Evolutionary conservation across 192 early-diverging fungal species (phyloP).

Genomic region (Jimgerdemannia flammicorona): DNA sequence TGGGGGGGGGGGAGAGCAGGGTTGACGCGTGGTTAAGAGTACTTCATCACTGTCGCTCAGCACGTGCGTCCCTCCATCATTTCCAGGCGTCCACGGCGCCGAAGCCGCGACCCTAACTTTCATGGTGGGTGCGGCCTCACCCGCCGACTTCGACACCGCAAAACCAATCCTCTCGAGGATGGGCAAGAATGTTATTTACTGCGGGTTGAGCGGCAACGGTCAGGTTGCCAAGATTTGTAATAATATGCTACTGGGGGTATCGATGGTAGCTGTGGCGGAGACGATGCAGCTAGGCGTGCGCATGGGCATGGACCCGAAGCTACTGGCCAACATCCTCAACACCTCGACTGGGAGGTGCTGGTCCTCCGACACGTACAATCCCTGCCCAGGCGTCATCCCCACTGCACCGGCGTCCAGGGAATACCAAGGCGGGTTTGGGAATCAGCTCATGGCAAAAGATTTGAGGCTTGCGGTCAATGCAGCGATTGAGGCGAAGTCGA

Average conservation of each 20-base stretch:
- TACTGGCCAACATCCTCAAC: slow-evolving; percentile 86
- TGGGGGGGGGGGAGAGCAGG: not conserved
- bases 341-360: slow-evolving; percentile 89
- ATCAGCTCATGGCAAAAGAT: slow-evolving; percentile 91
- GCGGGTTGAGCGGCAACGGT: slow-evolving; percentile 79
- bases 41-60: not conserved
- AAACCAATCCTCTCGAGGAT: slow-evolving; percentile 63
- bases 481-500: slow-evolving; percentile 66
- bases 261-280: slow-evolving; percentile 91
- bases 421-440: slow-evolving; percentile 91
- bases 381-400: slow-evolving; percentile 76
- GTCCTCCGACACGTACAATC: slow-evolving; percentile 91
- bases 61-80: not conserved
- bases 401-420: slow-evolving; percentile 73
- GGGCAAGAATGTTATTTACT: slow-evolving; percentile 89
- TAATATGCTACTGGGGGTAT: slow-evolving; percentile 93
- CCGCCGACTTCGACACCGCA: slow-evolving; percentile 56
- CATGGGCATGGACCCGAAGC: slow-evolving; percentile 83
- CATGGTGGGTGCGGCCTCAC: slow-evolving; percentile 81
- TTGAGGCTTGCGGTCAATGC: slow-evolving; percentile 84
- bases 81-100: slow-evolving; percentile 75
- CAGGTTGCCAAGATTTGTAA: slow-evolving; percentile 97
- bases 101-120: slow-evolving; percentile 90
- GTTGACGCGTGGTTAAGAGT: not conserved
- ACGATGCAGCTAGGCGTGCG: slow-evolving; percentile 87